These are phyloP conservation scores for Chamaenerion angustifolium DNA, from an alignment of 345 rosid genomes.

Conservation along the genomic window DNA sequence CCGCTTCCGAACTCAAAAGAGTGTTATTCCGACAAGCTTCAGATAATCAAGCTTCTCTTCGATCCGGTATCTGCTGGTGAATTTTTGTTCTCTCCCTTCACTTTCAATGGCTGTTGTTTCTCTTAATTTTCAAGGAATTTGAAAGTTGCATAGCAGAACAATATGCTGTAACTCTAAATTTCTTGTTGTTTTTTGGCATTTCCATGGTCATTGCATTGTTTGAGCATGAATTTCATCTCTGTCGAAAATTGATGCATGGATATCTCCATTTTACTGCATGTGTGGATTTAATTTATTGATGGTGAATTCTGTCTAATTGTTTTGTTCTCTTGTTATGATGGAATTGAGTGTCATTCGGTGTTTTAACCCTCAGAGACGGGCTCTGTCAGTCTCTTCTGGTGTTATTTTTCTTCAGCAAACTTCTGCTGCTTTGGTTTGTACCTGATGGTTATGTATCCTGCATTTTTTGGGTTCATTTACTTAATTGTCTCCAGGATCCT, in stretches of 20 bases:
- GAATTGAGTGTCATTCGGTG: not conserved
- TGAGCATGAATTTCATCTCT: not conserved
- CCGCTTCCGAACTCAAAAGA: not conserved
- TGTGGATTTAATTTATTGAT: not conserved
- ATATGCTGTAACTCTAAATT: no score
- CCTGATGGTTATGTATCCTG: no score
- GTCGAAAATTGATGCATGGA: not conserved
- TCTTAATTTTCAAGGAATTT: not conserved
- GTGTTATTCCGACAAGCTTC: slow-evolving; percentile 1
- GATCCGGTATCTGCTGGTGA: slow-evolving; percentile 2
- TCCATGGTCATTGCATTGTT: not conserved
- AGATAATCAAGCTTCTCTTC: not conserved
- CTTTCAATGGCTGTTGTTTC: not conserved
- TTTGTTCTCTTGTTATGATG: not conserved
- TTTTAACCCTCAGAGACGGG: not conserved
- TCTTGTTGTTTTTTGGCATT: not conserved
- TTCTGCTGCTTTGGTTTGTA: no score
- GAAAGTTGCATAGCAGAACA: no score
- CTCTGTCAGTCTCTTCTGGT: not conserved
- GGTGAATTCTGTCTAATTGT: not conserved
- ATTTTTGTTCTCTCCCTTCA: not conserved
- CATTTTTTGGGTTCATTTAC: no score
- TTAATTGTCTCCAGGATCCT: no score
- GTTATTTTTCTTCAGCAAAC: no score
- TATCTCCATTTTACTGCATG: not conserved